phyloP scores from a whole-genome alignment of 2,329 filamentous ascomycete genomes.

The Penicillium freii region DNA sequence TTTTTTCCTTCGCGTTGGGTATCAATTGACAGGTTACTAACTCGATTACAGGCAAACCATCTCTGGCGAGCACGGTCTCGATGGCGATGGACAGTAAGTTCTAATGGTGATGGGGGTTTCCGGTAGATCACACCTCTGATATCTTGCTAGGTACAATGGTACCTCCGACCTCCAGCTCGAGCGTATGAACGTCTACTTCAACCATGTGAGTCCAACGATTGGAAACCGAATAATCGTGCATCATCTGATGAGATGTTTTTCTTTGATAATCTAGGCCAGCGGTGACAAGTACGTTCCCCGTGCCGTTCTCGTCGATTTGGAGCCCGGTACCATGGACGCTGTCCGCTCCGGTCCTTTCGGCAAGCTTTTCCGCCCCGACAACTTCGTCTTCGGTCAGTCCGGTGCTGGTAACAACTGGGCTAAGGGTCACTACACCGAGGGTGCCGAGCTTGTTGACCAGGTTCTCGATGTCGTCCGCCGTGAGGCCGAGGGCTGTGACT shows the following conservation, averaged over 20 bases:
- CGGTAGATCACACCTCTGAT: constrained; percentile 24
- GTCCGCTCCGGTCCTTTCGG: constrained; percentile 97
- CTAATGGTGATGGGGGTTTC: background rate
- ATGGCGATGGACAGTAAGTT: constrained; percentile 57
- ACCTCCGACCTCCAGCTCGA: constrained; percentile 98
- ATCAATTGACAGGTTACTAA: constrained; percentile 40
- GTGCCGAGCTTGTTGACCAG: constrained; percentile 97
- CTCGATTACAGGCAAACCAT: constrained; percentile 66
- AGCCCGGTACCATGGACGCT: constrained; percentile 99
- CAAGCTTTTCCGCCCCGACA: constrained; percentile 99
- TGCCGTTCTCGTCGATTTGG: constrained; percentile 98
- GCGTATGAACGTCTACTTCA: constrained; percentile 99
- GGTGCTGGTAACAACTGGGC: constrained; percentile 99
- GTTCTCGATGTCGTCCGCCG: constrained; percentile 98
- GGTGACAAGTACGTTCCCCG: constrained; percentile 99
- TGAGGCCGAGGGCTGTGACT: constrained; percentile 98
- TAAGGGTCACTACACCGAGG: constrained; percentile 99
- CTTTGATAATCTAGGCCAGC: constrained; percentile 62
- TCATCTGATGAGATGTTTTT: constrained; percentile 2
- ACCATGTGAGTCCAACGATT: constrained; percentile 61
- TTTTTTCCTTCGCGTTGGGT: constrained; percentile 3
- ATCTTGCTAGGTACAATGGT: constrained; percentile 76
- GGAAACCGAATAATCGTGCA: background rate
- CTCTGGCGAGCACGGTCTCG: constrained; percentile 91
- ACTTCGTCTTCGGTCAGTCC: constrained; percentile 99